Evolutionary conservation across 2,329 filamentous ascomycete genomes (phyloP), one percentile per base, ranked within the genome.

Genomic region (Fonsecaea pedrosoi): DNA sequence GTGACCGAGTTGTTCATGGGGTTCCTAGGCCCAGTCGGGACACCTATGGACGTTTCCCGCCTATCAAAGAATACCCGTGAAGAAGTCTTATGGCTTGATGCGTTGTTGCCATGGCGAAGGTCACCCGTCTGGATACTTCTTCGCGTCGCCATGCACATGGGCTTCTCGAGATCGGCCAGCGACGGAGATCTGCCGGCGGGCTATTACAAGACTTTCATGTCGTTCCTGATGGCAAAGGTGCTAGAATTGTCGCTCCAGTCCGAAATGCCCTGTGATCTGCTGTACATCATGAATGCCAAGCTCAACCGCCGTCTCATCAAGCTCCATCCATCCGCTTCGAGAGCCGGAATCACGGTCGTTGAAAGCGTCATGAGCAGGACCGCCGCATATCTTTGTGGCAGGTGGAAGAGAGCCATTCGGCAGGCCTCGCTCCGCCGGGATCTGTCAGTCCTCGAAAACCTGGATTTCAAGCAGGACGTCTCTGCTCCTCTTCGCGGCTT

Each of bases 51-150:
- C 0, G 68, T 71, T 0, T 6, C 55, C 0, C 74, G 77, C 0
- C 77, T 87, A 13, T 75, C 68, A 50, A 88, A 88, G 66, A 77
- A 83, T 34, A 84, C 83, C 0, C 81, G 84, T 1, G 85, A 88
- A 45, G 85, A 88, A 10, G 80, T 87, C 0, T 62, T 85, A 9
- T 87, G 79, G 77, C 63, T 70, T 2, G 55, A 74, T 63, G 65
- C 64, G 15, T 66, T 66, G 1, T 48, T 63, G 0, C 83, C 82
- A 0, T 87, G 85, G 86, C 76, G 81, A n/a, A 75, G 82, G 56
- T 87, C 85, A 12, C 77, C 86, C 0, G 64, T 83, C 0, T 89
- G 85, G 85, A 76, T 89, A 0, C 75, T 88, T 0, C 62, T 88
- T 2, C 83, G 86, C 0, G 84, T 86, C 0, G 73, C 78, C 0